A percentile compares a stretch with the other conserved stretches of the same genome.
Conservation (phyloP, 2,329 filamentous ascomycete genomes). For the Phialocephala subalpina region DNA sequence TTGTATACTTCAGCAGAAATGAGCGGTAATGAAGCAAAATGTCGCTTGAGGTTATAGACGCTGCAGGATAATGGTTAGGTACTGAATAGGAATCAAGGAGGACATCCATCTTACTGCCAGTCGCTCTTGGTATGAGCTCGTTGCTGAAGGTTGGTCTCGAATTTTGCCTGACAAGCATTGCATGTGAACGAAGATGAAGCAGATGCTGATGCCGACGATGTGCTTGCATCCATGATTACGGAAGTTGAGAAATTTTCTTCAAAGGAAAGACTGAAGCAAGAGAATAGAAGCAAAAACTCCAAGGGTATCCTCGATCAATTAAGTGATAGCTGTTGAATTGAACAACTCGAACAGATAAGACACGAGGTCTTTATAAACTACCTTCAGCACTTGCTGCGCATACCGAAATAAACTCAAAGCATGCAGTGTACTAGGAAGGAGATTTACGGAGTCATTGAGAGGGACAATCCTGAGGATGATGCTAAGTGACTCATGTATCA, state of each 20-base stretch:
- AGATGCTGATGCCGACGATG: constrained; percentile 4
- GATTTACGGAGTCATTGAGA: constrained; percentile 3
- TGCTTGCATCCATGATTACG: constrained; percentile 11
- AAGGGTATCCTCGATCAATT: background rate
- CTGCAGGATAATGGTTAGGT: constrained; percentile 16
- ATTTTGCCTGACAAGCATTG: constrained; percentile 19
- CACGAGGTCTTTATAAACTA: background rate
- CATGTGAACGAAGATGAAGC: constrained; percentile 13
- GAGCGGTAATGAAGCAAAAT: constrained; percentile 29
- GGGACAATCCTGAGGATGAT: background rate
- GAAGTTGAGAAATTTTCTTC: background rate
- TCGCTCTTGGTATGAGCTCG: constrained; percentile 27
- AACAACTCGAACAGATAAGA: background rate
- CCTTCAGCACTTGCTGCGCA: background rate
- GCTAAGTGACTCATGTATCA: background rate
- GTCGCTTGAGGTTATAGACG: constrained; percentile 34
- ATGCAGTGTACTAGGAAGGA: background rate
- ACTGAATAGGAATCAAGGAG: background rate
- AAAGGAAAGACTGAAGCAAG: background rate
- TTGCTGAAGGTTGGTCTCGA: constrained; percentile 21
- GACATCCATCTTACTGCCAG: constrained; percentile 26
- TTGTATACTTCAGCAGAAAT: constrained; percentile 27
- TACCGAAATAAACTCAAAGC: background rate
- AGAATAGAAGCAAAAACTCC: constrained; percentile 22
- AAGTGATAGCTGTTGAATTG: constrained; percentile 4